These are phyloP conservation scores for Tetrapyrgos nigripes DNA, from an alignment of 1,284 basidiomycete genomes.

Conservation along the genomic window DNA sequence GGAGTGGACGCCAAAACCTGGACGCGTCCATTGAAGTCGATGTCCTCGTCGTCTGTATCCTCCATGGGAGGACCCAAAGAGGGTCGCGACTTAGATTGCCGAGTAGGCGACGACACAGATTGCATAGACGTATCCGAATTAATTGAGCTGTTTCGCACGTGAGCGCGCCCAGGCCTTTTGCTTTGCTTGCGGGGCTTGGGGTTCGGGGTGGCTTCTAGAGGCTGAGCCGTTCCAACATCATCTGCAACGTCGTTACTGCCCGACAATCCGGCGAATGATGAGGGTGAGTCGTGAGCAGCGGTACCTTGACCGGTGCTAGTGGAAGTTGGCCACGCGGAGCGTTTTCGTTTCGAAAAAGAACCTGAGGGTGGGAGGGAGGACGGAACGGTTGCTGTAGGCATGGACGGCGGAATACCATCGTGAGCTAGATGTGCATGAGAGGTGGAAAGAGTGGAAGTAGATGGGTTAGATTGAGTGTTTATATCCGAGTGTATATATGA, in stretches of 20 bases:
- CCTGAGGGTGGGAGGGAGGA: constrained; percentile 16
- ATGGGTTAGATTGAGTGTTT: background rate
- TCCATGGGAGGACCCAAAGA: background rate
- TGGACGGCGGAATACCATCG: constrained; percentile 1
- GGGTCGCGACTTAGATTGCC: background rate
- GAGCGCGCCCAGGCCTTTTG: constrained; percentile 18
- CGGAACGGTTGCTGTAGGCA: too few species aligned
- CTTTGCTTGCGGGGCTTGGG: constrained; percentile 65
- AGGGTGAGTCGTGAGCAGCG: constrained; percentile 9
- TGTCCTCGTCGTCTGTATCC: background rate
- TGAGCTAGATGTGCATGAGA: background rate
- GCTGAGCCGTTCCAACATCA: background rate
- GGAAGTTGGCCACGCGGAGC: constrained; percentile 16
- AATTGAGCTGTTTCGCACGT: constrained; percentile 4
- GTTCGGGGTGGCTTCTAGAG: constrained; percentile 55
- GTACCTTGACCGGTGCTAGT: constrained; percentile 19
- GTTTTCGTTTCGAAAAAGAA: constrained; percentile 25
- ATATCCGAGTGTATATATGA: constrained; percentile 13
- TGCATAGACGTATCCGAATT: constrained; percentile 13
- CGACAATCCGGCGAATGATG: constrained; percentile 13
- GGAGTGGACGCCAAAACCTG: constrained; percentile 26
- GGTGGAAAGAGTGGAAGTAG: too few species aligned
- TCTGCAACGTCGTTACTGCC: constrained; percentile 17
- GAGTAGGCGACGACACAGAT: constrained; percentile 9
- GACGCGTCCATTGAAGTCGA: background rate